Conservation (phyloP, 1,284 basidiomycete genomes). For the Apiotrichum siamense region DNA sequence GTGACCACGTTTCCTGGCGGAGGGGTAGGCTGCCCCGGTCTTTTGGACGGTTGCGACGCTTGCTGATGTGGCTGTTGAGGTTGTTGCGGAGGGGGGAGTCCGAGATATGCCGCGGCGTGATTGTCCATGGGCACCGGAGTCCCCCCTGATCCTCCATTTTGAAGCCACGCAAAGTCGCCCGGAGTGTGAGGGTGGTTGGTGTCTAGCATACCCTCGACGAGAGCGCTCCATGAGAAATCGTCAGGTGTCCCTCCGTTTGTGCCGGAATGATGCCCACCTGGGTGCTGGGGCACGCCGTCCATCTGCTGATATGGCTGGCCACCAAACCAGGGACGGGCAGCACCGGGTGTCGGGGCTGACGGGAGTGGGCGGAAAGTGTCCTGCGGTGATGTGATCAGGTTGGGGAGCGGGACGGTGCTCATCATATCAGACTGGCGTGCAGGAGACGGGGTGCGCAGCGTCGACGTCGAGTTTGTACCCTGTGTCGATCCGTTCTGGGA, state of each 20-base stretch:
- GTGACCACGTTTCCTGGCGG: too few species aligned
- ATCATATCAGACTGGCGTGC: constrained; percentile 5
- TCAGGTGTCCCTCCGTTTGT: neutral
- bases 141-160: neutral
- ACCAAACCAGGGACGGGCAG: constrained; percentile 2
- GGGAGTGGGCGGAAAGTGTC: constrained; percentile 13
- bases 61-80: neutral
- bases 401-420: constrained; percentile 1
- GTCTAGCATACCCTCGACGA: constrained; percentile 17
- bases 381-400: constrained; percentile 11
- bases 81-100: neutral
- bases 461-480: constrained; percentile 1
- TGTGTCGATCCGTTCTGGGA: neutral
- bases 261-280: too few species aligned
- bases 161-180: constrained; percentile 13
- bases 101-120: neutral
- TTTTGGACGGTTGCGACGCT: too few species aligned
- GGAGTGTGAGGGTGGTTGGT: neutral
- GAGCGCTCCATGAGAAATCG: constrained; percentile 14
- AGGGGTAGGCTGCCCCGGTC: too few species aligned
- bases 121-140: neutral
- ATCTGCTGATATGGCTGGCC: neutral
- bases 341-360: neutral
- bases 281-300: neutral
- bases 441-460: neutral